Base-by-base conservation (phyloP, 2,329 filamentous ascomycete species). In the Talaromyces sp. region DNA sequence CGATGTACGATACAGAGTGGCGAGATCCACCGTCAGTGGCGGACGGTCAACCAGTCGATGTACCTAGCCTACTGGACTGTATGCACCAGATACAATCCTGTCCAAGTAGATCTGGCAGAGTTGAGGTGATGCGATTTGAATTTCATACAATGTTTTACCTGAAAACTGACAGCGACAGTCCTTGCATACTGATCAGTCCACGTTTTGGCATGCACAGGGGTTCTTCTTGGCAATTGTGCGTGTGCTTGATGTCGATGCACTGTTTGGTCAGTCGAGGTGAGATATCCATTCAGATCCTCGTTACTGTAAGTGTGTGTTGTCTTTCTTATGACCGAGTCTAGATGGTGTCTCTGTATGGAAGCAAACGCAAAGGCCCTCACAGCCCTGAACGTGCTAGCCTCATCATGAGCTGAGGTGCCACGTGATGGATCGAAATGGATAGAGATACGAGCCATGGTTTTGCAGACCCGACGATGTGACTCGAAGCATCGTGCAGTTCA, bases 381-480 rank as follows among this genome's bases (percentile, higher is more conserved):
- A 28, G 28, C 6, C 28, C 28, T 28, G n/a, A n/a, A n/a, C n/a
- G n/a, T n/a, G n/a, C n/a, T n/a, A n/a, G n/a, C n/a, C n/a, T n/a
- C n/a, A n/a, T 21, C n/a, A 33, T 50, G 11, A 5, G 18, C 48
- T 31, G 14, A 31, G 5, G 23, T 18, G 48, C 28, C 48, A 54
- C 28, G 50, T 54, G 50, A 35, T 37, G 25, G 3, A 28, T n/a
- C 11, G 12, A n/a, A 50, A 28, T 50, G 46, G n/a, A 5, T 28
- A n/a, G 46, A n/a, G 46, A 37, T 33, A 35, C 18, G 50, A 35
- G 21, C 31, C 50, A 54, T 54, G 50, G 50, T 54, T 48, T 50
- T 33, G 3, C 25, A 31, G 48, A 33, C 28, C 48, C 33, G 48
- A 35, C 28, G 28, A 35, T 35, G 28, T 35, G 31, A 54, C 28